A percentile compares a stretch with the other conserved stretches of the same genome.
Evolutionary conservation across 2,329 filamentous ascomycete genomes (phyloP).

Genomic region (Metarhizium rileyi): DNA sequence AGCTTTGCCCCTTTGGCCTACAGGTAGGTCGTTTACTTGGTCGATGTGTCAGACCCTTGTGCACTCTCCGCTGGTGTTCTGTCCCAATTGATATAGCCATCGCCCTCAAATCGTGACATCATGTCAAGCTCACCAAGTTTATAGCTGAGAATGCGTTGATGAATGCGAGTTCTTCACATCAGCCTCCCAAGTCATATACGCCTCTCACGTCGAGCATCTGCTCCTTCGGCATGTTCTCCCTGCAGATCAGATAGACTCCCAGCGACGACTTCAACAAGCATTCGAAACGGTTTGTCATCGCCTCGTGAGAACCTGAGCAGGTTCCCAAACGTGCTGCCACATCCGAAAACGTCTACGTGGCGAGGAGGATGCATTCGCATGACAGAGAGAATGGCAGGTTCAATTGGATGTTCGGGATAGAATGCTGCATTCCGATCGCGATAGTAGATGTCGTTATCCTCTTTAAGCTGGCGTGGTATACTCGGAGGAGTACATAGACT

Average conservation of each 20-base stretch:
- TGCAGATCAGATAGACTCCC: constrained; percentile 50
- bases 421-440: constrained; percentile 44
- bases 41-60: too few species aligned
- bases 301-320: constrained; percentile 43
- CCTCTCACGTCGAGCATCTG: constrained; percentile 45
- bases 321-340: constrained; percentile 47
- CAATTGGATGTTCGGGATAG: constrained; percentile 38
- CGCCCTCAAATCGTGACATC: constrained; percentile 19
- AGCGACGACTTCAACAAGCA: constrained; percentile 42
- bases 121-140: constrained; percentile 12
- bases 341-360: constrained; percentile 42
- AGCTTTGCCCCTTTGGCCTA: too few species aligned
- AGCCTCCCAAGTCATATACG: constrained; percentile 53
- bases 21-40: too few species aligned
- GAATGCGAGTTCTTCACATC: constrained; percentile 44
- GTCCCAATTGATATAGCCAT: constrained; percentile 15
- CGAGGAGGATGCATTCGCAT: constrained; percentile 16
- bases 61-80: background rate
- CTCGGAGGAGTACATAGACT: constrained; percentile 37
- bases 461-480: constrained; percentile 20
- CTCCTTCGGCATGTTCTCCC: constrained; percentile 50
- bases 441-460: constrained; percentile 40
- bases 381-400: constrained; percentile 36
- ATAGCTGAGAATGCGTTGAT: constrained; percentile 37
- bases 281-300: constrained; percentile 39